A percentile compares a stretch with the other conserved stretches of the same genome.
These are phyloP conservation scores for Russula foetens DNA, from an alignment of 768 basidiomycete genomes.

Conservation along the genomic window DNA sequence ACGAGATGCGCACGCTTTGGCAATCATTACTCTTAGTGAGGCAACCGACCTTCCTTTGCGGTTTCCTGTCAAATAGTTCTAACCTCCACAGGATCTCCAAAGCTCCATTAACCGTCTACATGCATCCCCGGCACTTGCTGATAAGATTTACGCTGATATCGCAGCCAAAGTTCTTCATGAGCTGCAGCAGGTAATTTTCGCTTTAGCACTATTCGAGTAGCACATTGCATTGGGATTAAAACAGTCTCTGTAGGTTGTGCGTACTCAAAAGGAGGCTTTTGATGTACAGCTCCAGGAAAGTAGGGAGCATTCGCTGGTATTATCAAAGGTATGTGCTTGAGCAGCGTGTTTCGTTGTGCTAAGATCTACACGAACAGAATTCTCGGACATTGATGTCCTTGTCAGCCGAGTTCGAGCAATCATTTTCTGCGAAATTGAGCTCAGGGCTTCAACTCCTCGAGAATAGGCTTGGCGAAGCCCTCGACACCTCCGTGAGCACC, in stretches of 20 bases:
- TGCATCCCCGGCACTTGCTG: neutral
- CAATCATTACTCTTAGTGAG: constrained; percentile 9
- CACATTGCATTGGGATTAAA: neutral
- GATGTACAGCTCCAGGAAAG: constrained; percentile 11
- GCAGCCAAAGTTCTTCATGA: constrained; percentile 3
- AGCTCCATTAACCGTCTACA: constrained; percentile 3
- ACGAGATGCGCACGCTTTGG: constrained; percentile 2
- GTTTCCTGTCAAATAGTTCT: neutral
- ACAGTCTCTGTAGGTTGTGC: neutral
- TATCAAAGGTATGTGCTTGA: constrained; percentile 3
- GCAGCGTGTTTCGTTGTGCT: neutral
- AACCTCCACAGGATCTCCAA: constrained; percentile 2
- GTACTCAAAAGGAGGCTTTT: neutral
- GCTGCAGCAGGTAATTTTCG: constrained; percentile 3
- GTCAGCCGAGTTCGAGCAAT: constrained; percentile 8
- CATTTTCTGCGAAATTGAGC: constrained; percentile 2
- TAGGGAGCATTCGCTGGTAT: constrained; percentile 1
- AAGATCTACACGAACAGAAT: neutral
- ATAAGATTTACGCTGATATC: constrained; percentile 8
- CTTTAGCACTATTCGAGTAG: neutral
- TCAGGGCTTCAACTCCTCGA: constrained; percentile 2
- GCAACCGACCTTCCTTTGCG: neutral
- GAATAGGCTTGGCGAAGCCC: neutral
- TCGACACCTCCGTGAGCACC: constrained; percentile 1
- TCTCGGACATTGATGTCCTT: neutral